Evolutionary conservation across 78 protist species (phyloP).

Genomic region (Planoprotostelium fungivorum): DNA sequence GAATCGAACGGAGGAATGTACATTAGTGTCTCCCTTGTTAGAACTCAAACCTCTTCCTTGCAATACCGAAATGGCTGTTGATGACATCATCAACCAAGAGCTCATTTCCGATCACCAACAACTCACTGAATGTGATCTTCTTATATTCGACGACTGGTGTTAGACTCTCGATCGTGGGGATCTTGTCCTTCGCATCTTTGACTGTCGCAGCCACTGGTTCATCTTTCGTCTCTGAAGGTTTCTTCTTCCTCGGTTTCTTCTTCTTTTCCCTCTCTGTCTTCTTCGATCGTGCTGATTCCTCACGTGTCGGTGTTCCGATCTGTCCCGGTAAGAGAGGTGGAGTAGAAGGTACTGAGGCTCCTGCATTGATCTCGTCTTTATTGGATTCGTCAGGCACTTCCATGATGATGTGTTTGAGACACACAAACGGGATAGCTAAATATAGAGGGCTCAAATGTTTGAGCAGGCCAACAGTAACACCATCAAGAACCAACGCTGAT

Average conservation of each 20-base stretch:
- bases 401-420: no score
- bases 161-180: not conserved
- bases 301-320: not conserved
- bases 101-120: not conserved
- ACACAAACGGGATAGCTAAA: no score
- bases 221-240: not conserved
- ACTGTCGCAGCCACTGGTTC: not conserved
- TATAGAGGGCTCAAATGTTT: no score
- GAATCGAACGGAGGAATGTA: not conserved
- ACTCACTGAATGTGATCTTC: not conserved
- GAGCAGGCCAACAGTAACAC: no score
- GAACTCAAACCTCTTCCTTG: not conserved
- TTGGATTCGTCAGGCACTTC: not conserved
- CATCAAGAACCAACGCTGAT: no score
- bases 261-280: not conserved
- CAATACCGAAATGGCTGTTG: not conserved
- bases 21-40: not conserved
- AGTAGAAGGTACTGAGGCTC: not conserved
- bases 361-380: not conserved
- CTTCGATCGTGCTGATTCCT: not conserved
- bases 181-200: not conserved
- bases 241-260: not conserved
- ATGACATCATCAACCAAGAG: no score
- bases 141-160: not conserved
- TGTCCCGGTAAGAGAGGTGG: not conserved